Base-by-base conservation (phyloP, 1,284 basidiomycete species). In the Puccinia horiana region DNA sequence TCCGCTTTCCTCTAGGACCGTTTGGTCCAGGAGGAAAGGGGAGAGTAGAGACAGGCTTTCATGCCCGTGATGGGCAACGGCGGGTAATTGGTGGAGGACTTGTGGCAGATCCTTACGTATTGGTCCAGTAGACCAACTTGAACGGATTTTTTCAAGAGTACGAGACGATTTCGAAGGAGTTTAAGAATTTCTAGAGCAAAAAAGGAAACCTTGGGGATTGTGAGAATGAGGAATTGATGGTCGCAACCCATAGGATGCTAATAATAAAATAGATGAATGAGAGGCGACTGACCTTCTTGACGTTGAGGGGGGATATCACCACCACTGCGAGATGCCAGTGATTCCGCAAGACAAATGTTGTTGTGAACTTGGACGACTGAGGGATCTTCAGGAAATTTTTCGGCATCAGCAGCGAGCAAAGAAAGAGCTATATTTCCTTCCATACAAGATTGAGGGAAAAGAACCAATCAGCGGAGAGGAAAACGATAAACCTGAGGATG, bases 41-140 rank as follows among this genome's bases (percentile, higher is more conserved):
- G n/a, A n/a, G n/a, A n/a, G 18, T 56, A 56, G n/a, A 76, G 32
- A 47, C 74, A 76, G 44, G 74, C 37, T 56, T 76, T 76, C 56
- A 76, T 37, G 16, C 74, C 74, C 9, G 74, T 76, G 74, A 76
- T 76, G 3, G 74, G 74, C 40, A 76, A 37, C 4, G 74, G 74
- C 16, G 74, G 74, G 37, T 63, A 76, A n/a, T 16, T 14, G 11
- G 35, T 32, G 4, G 74, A 44, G 37, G 74, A 58, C n/a, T 76
- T 40, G n/a, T 35, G 54, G 16, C 74, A 76, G 40, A 76, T 58
- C 37, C 74, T 35, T 11, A 56, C 29, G 23, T 76, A 76, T 32
- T 26, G 54, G 0, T 76, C 74, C 32, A 76, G 74, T 9, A 76
- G n/a, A 44, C 56, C 56, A 3, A 40, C 40, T 76, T 76, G 74